These are phyloP conservation scores for Suhomyces panamericanus DNA, from an alignment of 1,139 yeast species.

Conservation along the genomic window DNA sequence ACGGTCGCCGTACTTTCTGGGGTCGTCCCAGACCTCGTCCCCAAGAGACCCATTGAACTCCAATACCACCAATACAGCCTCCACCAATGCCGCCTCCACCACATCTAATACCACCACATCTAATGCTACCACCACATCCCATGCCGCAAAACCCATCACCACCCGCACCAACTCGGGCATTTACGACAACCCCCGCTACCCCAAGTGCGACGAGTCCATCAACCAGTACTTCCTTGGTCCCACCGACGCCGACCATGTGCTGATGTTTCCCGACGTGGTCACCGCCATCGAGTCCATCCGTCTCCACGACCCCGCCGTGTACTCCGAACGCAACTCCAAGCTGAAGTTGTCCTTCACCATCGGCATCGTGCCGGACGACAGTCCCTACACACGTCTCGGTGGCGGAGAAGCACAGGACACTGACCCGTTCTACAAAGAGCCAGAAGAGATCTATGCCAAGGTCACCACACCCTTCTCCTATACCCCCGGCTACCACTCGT, in stretches of 20 bases:
- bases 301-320: conserved; percentile 41
- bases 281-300: conserved; percentile 48
- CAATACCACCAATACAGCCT: not conserved
- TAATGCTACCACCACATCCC: not conserved
- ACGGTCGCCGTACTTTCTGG: conserved; percentile 10
- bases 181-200: conserved; percentile 13
- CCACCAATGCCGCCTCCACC: not conserved
- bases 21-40: conserved; percentile 12
- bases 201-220: conserved; percentile 46
- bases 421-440: conserved; percentile 51
- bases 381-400: conserved; percentile 24
- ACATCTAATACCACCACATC: not conserved
- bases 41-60: conserved; percentile 2
- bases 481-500: conserved; percentile 85
- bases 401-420: conserved; percentile 17
- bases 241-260: conserved; percentile 31
- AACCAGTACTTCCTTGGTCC: conserved; percentile 64
- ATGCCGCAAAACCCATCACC: not conserved
- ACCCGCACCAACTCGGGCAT: not conserved
- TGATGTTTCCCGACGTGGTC: conserved; percentile 56
- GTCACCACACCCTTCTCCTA: conserved; percentile 79
- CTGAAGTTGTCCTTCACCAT: conserved; percentile 57
- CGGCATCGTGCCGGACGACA: conserved; percentile 47
- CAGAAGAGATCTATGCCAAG: conserved; percentile 77
- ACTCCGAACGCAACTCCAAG: conserved; percentile 38